Percentiles rank a stretch among this genome's conserved stretches.
phyloP scores from a whole-genome alignment of 257 asterid genomes.

The Solanum piurae region DNA sequence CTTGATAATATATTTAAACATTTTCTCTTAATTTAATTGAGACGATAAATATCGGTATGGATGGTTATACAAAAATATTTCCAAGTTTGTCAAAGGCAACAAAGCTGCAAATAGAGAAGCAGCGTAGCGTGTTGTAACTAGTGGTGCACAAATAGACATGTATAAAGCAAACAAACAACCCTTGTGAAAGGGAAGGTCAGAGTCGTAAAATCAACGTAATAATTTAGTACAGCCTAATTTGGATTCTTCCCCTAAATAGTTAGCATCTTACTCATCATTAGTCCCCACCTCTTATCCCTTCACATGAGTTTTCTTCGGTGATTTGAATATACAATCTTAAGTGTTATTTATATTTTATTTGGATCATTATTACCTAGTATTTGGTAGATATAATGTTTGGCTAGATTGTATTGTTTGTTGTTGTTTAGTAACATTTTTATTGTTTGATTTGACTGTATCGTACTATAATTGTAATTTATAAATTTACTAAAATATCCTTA shows the following conservation, averaged over 20 bases:
- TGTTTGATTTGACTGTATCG: too few relatives aligned
- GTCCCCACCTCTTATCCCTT: neutral
- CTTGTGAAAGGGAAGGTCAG: neutral
- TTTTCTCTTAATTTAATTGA: neutral
- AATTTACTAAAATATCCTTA: too few relatives aligned
- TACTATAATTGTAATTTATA: too few relatives aligned
- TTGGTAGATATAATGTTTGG: too few relatives aligned
- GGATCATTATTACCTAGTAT: too few relatives aligned
- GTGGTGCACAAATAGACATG: neutral
- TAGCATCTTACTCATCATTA: neutral
- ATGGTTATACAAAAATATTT: neutral
- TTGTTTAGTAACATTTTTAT: too few relatives aligned
- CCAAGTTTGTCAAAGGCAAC: neutral
- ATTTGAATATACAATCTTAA: too few relatives aligned
- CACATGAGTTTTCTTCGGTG: too few relatives aligned
- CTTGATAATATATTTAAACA: too few relatives aligned
- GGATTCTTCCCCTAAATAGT: neutral
- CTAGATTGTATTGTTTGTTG: too few relatives aligned
- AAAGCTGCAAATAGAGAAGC: neutral
- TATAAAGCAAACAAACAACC: neutral
- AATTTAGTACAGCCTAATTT: neutral
- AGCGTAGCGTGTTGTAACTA: neutral
- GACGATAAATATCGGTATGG: too few relatives aligned
- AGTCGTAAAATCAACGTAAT: neutral
- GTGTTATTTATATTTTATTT: fast-evolving